Evolutionary conservation across 106 monocot species (phyloP).

Genomic region (Cymbidium sinense): DNA sequence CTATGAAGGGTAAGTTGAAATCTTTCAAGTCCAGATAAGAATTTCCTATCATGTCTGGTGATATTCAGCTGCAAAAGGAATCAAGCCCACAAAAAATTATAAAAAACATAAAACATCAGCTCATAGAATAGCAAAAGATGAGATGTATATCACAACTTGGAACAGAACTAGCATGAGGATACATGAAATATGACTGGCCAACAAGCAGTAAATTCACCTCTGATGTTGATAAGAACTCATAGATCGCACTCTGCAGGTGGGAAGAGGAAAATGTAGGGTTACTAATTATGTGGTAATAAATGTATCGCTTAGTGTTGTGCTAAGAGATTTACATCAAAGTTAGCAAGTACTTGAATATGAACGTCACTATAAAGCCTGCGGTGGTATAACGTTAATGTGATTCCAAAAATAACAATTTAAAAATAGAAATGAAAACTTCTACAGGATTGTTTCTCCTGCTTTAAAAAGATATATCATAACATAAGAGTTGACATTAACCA

Average conservation of each 20-base stretch:
- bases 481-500: not conserved
- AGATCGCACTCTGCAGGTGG: constrained; percentile 58
- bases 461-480: not conserved
- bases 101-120: not conserved
- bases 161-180: constrained; percentile 6
- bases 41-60: constrained; percentile 28
- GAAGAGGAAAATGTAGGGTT: constrained; percentile 11
- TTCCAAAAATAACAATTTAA: not conserved
- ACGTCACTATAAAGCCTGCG: not conserved
- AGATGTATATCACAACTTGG: constrained; percentile 3
- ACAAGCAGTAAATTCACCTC: constrained; percentile 31
- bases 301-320: no score
- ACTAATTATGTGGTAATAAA: no score
- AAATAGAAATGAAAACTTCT: not conserved
- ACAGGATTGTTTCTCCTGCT: not conserved
- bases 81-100: not conserved
- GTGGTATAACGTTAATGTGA: not conserved
- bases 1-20: constrained; percentile 9
- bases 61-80: constrained; percentile 38
- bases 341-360: no score
- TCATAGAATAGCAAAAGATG: not conserved
- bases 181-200: not conserved
- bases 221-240: constrained; percentile 48
- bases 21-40: constrained; percentile 44
- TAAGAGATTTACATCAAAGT: not conserved